Conservation (phyloP, 2,329 filamentous ascomycete species). For the Trichoderma simmonsii region DNA sequence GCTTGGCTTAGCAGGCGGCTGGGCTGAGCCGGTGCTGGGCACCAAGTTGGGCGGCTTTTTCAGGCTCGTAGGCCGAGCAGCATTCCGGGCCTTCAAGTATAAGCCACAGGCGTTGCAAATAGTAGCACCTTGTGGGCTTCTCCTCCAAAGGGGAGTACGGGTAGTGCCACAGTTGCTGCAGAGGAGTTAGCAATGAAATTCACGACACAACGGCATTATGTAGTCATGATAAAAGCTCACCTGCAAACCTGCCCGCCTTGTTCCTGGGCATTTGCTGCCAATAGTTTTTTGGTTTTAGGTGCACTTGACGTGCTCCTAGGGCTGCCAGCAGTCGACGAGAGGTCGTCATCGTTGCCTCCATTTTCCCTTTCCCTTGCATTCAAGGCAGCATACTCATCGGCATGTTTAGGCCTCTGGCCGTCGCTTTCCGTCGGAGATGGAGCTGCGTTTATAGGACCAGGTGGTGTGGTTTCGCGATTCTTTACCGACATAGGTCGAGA, state of each 20-base stretch:
- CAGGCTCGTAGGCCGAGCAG: slow-evolving; percentile 82
- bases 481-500: slow-evolving; percentile 38
- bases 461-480: slow-evolving; percentile 25
- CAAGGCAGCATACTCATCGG: slow-evolving; percentile 28
- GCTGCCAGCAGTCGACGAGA: slow-evolving; percentile 30
- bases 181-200: slow-evolving; percentile 13
- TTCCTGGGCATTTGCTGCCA: slow-evolving; percentile 23
- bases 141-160: slow-evolving; percentile 88
- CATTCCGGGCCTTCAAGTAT: slow-evolving; percentile 90
- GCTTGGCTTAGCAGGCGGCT: slow-evolving; percentile 39
- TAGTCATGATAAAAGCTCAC: slow-evolving; percentile 41
- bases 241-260: slow-evolving; percentile 68
- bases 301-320: slow-evolving; percentile 26
- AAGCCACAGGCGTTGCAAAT: slow-evolving; percentile 98
- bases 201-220: neutral
- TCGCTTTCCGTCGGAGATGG: slow-evolving; percentile 27
- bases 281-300: slow-evolving; percentile 18
- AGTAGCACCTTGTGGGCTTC: slow-evolving; percentile 86
- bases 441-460: slow-evolving; percentile 23
- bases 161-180: slow-evolving; percentile 90
- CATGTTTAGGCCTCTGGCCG: slow-evolving; percentile 21
- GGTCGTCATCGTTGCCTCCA: slow-evolving; percentile 23
- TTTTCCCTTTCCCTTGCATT: slow-evolving; percentile 28
- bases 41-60: slow-evolving; percentile 67
- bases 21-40: slow-evolving; percentile 37